Conservation (phyloP, 2,329 filamentous ascomycete genomes). For the Fusarium compactum region DNA sequence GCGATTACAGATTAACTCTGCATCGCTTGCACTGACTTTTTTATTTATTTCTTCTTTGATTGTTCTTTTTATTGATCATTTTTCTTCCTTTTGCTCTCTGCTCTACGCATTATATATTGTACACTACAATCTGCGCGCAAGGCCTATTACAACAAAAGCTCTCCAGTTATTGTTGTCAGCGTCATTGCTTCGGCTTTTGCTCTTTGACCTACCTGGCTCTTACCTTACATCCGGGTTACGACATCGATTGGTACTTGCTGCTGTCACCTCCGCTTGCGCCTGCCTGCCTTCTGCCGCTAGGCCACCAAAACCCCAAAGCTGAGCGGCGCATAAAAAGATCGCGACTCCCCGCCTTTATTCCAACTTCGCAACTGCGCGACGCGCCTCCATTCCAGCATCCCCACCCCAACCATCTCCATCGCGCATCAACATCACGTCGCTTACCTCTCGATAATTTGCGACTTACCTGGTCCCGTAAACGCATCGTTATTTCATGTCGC, state of each 20-base stretch:
- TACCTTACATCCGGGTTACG: conserved; percentile 33
- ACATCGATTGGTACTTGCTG: conserved; percentile 29
- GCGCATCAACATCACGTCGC: conserved; percentile 30
- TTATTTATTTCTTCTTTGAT: conserved; percentile 17
- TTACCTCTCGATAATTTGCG: conserved; percentile 2
- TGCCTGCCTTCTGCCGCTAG: conserved; percentile 26
- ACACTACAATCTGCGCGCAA: conserved; percentile 13
- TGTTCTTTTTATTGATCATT: conserved; percentile 23
- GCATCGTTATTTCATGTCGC: conserved; percentile 54
- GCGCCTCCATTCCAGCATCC: conserved; percentile 38
- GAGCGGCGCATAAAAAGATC: conserved; percentile 36
- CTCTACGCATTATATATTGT: conserved; percentile 11
- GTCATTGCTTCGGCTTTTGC: conserved; percentile 36
- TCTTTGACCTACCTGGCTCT: conserved; percentile 23
- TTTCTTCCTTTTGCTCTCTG: conserved; percentile 6
- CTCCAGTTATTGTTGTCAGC: conserved; percentile 28
- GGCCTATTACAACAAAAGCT: conserved; percentile 13
- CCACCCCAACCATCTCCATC: conserved; percentile 32
- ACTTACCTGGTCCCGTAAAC: conserved; percentile 9
- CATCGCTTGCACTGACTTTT: conserved; percentile 22
- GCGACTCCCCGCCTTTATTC: conserved; percentile 31
- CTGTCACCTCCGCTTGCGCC: conserved; percentile 36
- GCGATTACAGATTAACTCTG: conserved; percentile 15
- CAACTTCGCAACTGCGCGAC: conserved; percentile 37
- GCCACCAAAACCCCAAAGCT: conserved; percentile 30